Base-by-base conservation (phyloP, 371 early-diverging fungal species). In the Rhizomucor miehei region DNA sequence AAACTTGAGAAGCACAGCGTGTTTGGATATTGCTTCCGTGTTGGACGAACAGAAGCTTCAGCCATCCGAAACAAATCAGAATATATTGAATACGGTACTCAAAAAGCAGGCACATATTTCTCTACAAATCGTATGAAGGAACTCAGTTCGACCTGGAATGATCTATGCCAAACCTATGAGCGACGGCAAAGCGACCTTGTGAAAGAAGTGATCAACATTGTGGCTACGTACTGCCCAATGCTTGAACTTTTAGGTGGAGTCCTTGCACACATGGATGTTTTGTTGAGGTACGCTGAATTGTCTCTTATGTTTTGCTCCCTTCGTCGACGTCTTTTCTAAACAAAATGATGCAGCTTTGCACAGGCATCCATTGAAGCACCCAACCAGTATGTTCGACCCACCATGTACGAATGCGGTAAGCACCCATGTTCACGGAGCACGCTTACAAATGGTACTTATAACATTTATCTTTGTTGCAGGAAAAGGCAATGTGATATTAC, bases 21-120 rank as follows among this genome's bases (percentile, higher is more conserved):
- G 8, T 89, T 89, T 45, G 97, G 97, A 13, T 80, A 95, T 73
- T 93, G 95, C 60, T 79, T 98, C 57, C 84, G 96, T 11, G 73
- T 96, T 5, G 83, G 90, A 21, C 80, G 93, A 53, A 79, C 79
- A 2, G 75, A 73, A 39, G 57, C 69, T 12, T 44, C 59, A 19
- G 58, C 39, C n/a, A 44, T 75, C n/a, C 66, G 84, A 38, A 85
- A 88, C 51, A 81, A 82, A 48, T 62, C 77, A 17, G 77, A 78
- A 45, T 92, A 85, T 59, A 88, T 88, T 50, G 97, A 98, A 69
- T 78, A 94, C 38, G 59, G 91, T 6, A 93, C 95, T n/a, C 91
- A 89, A 56, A 94, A 94, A 61, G 82, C 88, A 17, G 98, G 98
- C 8, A 89, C 91, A 0, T 76, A 85, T 12, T 97, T 97, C 64